phyloP scores from a whole-genome alignment of 164 flowering plant species.

The Piper longum region DNA sequence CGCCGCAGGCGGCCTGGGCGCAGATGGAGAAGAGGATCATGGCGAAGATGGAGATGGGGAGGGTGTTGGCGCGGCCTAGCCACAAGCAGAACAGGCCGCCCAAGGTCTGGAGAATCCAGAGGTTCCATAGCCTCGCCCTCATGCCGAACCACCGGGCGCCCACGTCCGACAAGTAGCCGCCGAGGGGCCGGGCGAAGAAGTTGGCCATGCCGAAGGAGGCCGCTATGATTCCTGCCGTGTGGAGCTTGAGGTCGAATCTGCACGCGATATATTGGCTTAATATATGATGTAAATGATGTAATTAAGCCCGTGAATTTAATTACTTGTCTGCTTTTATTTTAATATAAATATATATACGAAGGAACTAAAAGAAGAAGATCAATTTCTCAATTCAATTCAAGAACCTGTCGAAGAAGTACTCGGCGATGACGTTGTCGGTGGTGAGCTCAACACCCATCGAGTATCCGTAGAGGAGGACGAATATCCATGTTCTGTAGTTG shows the following conservation, averaged over 20 bases:
- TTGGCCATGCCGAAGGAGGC: slow-evolving; percentile 75
- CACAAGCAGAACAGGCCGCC: slow-evolving; percentile 64
- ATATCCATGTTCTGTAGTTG: slow-evolving; percentile 24
- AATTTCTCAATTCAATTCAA: background rate
- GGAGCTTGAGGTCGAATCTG: slow-evolving; percentile 60
- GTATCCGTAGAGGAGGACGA: slow-evolving; percentile 55
- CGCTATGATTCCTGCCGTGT: slow-evolving; percentile 60
- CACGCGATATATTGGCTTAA: background rate
- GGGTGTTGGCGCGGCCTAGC: slow-evolving; percentile 48
- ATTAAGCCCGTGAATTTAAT: background rate
- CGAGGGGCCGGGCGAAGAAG: slow-evolving; percentile 51
- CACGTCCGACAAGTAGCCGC: slow-evolving; percentile 25
- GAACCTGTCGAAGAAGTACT: slow-evolving; percentile 55
- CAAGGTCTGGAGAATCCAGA: slow-evolving; percentile 60
- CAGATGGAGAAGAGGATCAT: slow-evolving; percentile 68
- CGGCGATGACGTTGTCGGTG: slow-evolving; percentile 61
- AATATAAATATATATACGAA: background rate
- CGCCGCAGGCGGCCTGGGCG: slow-evolving; percentile 19
- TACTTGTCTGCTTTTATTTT: background rate
- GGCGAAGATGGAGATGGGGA: slow-evolving; percentile 38
- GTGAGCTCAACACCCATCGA: slow-evolving; percentile 69
- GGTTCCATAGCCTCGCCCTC: background rate
- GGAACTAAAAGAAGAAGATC: background rate
- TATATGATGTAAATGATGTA: background rate
- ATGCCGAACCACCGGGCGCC: too few relatives aligned